Evolutionary conservation across 805 yeast species (phyloP).

Genomic region (Kregervanrija delftensis): DNA sequence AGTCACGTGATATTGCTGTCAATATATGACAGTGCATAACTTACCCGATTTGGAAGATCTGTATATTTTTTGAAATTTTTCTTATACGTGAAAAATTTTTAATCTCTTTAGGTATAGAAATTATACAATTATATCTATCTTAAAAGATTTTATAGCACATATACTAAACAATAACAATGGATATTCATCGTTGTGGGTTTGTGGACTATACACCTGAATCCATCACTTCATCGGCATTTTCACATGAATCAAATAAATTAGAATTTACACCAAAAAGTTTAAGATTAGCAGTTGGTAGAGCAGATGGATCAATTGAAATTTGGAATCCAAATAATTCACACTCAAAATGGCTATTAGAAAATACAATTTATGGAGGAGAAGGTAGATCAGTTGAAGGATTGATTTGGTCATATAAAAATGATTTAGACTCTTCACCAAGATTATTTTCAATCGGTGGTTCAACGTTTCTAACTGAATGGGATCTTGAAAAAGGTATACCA

Average conservation of each 20-base stretch:
- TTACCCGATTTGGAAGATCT: no score
- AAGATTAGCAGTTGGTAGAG: constrained; percentile 84
- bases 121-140: no score
- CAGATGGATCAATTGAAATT: constrained; percentile 91
- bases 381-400: constrained; percentile 87
- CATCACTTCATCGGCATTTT: constrained; percentile 75
- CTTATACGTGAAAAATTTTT: no score
- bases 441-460: constrained; percentile 94
- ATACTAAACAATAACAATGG: constrained; percentile 34
- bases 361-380: constrained; percentile 64
- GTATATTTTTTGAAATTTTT: no score
- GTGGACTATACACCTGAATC: constrained; percentile 83
- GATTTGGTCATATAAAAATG: constrained; percentile 56
- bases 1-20: no score
- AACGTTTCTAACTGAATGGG: constrained; percentile 89
- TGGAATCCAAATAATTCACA: constrained; percentile 69
- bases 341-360: constrained; percentile 75
- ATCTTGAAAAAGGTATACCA: constrained; percentile 66
- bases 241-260: constrained; percentile 43
- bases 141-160: no score
- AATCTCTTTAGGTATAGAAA: no score
- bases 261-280: constrained; percentile 46
- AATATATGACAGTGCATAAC: no score
- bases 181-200: constrained; percentile 86
- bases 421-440: constrained; percentile 46